Evolutionary conservation across 2,329 filamentous ascomycete genomes (phyloP), one percentile per base, ranked within the genome.

Genomic region (Paracorniculantispora psalliotae): DNA sequence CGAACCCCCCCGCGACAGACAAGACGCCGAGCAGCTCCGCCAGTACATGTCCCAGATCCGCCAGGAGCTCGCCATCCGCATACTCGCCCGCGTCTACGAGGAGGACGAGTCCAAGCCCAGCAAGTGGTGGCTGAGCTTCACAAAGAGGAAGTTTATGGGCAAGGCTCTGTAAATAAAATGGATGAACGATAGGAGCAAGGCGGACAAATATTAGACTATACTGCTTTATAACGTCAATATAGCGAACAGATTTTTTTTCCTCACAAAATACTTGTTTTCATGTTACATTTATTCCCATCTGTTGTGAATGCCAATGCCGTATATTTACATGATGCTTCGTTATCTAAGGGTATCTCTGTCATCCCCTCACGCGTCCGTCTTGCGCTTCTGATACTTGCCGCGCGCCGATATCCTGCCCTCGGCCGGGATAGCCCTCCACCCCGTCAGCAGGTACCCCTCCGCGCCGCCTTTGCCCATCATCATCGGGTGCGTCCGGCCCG

Each of bases 81-180:
- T 99, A 77, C 77, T 97, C 71, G 89, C 89, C 55, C 84, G 92
- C 67, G 87, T 99, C 64, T 99, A 96, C 72, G 88, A 89, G 58
- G 92, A 92, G 77, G 74, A 84, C 71, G 75, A 92, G 80, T 74
- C 90, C 76, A 84, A 83, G 76, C 84, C 85, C 58, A 83, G 79
- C 75, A 84, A 96, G 86, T 97, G 93, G 91, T 99, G 94, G 94
- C 77, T 99, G 73, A 97, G 94, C 81, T 99, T 97, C 74, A 91
- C 90, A 57, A 97, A 97, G 87, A 88, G 94, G 78, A 97, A 97
- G 85, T 99, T 99, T 72, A 97, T 99, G 94, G 92, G 92, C 73
- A 97, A 97, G 85, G 84, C 85, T 66, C 79, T 94, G 76, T 92
- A 80, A 73, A 37, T 10, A 35, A 10, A 44, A 46, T 2, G 17